A percentile compares a stretch with the other conserved stretches of the same genome.
Conservation (phyloP, 176 grass and related monocot genomes). For the Rhynchospora pubera region DNA sequence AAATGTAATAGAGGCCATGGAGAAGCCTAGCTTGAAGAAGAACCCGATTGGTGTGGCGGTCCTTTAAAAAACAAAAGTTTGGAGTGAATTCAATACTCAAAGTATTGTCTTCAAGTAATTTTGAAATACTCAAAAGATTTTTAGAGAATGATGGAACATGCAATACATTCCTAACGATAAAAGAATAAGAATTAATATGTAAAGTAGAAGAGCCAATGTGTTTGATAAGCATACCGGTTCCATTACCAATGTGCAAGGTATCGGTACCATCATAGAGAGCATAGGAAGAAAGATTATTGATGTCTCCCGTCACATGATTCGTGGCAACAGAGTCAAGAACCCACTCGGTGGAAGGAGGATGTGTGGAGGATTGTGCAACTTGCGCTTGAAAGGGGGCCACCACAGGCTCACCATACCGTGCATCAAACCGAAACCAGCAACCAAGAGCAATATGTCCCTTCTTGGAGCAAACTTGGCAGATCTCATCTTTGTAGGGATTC, state of each 20-base stretch:
- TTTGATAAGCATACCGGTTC: background rate
- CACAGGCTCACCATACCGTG: no score
- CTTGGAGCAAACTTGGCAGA: no score
- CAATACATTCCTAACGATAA: accelerated
- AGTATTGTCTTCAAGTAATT: background rate
- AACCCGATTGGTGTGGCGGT: background rate
- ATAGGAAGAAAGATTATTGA: background rate
- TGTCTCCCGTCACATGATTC: background rate
- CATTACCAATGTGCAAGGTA: background rate
- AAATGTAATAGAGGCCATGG: background rate
- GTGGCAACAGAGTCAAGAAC: background rate
- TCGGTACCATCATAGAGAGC: background rate
- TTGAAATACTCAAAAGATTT: background rate
- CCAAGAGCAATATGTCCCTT: no score
- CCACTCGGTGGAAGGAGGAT: accelerated
- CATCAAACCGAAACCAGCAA: no score
- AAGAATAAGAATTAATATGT: accelerated
- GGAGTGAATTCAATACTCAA: background rate
- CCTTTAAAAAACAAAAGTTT: background rate
- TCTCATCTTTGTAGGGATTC: no score
- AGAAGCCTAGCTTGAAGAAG: background rate
- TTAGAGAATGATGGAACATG: background rate
- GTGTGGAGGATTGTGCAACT: background rate
- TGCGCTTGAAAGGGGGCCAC: background rate
- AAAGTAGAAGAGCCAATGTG: background rate